phyloP scores from a whole-genome alignment of 768 basidiomycete genomes.

The Artomyces pyxidatus region DNA sequence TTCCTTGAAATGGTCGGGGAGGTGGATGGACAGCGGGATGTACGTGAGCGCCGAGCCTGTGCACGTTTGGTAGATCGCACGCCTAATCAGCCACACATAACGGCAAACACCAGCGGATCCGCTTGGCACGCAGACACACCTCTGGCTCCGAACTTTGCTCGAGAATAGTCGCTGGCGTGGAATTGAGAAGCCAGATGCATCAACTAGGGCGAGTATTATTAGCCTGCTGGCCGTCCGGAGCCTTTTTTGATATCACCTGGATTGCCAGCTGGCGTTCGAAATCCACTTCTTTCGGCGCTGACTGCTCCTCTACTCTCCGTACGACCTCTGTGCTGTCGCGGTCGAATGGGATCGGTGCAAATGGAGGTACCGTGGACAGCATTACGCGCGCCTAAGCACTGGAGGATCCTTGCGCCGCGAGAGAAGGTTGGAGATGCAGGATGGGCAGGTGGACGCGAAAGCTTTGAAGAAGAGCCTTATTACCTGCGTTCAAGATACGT shows the following conservation, averaged over 20 bases:
- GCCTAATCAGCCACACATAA: too few species aligned
- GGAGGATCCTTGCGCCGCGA: not conserved
- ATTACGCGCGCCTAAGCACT: not conserved
- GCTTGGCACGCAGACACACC: slow-evolving; percentile 2
- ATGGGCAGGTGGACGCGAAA: not conserved
- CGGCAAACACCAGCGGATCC: too few species aligned
- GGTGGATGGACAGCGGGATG: slow-evolving; percentile 14
- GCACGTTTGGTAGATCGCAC: too few species aligned
- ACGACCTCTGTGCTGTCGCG: not conserved
- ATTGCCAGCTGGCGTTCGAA: slow-evolving; percentile 13
- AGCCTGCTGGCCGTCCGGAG: not conserved
- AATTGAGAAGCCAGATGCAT: slow-evolving; percentile 18
- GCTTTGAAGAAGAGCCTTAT: not conserved
- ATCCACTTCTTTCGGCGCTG: not conserved
- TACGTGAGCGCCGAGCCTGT: slow-evolving; percentile 14
- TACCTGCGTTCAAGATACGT: too few species aligned
- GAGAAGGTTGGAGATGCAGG: not conserved
- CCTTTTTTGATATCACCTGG: slow-evolving; percentile 3
- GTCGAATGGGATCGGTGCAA: not conserved
- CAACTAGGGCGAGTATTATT: slow-evolving; percentile 2
- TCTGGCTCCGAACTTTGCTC: slow-evolving; percentile 15
- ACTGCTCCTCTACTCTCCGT: not conserved
- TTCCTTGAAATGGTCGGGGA: slow-evolving; percentile 13
- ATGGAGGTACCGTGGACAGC: not conserved
- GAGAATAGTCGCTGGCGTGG: slow-evolving; percentile 16